Evolutionary conservation across 805 yeast genomes (phyloP).

Genomic region (Myxozyma vanderwaltii): DNA sequence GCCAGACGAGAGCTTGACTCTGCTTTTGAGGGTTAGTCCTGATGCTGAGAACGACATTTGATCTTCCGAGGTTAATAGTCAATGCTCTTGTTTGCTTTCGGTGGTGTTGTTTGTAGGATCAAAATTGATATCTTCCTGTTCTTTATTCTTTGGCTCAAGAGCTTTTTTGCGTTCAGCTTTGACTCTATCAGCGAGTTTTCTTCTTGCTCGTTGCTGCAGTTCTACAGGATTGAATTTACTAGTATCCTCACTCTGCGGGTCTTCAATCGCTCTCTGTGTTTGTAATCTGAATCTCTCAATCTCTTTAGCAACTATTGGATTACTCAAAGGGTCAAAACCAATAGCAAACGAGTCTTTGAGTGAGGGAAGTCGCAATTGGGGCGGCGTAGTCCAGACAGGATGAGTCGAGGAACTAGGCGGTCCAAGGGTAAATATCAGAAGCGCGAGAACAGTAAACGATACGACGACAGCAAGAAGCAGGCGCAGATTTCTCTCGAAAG

Average conservation of each 20-base stretch:
- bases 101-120: not conserved
- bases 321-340: constrained; percentile 1
- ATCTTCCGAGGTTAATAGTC: not conserved
- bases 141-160: not conserved
- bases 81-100: not conserved
- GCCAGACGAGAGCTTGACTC: constrained; percentile 50
- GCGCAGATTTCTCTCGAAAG: not conserved
- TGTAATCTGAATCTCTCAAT: not conserved
- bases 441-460: not conserved
- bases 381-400: not conserved
- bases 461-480: not conserved
- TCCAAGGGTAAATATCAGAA: not conserved
- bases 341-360: constrained; percentile 5
- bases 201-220: constrained; percentile 1
- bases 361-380: constrained; percentile 14
- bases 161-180: not conserved
- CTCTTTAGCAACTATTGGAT: constrained; percentile 2
- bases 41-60: constrained; percentile 12
- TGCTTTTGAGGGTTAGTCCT: constrained; percentile 9
- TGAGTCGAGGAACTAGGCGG: not conserved
- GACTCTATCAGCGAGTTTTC: not conserved
- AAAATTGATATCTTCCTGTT: not conserved
- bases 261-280: not conserved
- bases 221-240: not conserved
- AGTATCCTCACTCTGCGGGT: not conserved